Evolutionary conservation across 1,139 yeast genomes (phyloP).

Genomic region (Geotrichum europaeum): DNA sequence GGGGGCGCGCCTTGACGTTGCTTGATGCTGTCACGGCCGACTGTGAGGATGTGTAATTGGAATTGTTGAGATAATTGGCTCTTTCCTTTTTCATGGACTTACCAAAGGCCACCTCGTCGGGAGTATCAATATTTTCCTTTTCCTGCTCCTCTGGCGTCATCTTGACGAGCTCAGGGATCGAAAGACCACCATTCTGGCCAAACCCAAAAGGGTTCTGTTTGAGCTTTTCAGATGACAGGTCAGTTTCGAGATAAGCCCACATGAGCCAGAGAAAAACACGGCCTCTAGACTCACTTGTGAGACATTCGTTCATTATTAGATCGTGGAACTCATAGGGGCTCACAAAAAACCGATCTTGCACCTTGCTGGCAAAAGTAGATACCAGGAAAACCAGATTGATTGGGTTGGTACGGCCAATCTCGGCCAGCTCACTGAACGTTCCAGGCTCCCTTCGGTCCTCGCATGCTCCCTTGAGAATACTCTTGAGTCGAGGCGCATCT

Average conservation of each 20-base stretch:
- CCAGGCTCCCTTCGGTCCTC: slow-evolving; percentile 51
- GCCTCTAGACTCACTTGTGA: slow-evolving; percentile 59
- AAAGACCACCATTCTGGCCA: slow-evolving; percentile 24
- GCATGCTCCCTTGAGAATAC: slow-evolving; percentile 75
- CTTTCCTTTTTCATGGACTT: slow-evolving; percentile 61
- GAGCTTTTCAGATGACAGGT: slow-evolving; percentile 49
- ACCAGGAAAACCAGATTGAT: slow-evolving; percentile 71
- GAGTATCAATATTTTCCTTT: slow-evolving; percentile 62
- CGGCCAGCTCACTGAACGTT: slow-evolving; percentile 44
- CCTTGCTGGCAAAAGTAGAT: slow-evolving; percentile 54
- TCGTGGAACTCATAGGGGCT: slow-evolving; percentile 50
- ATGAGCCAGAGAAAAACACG: slow-evolving; percentile 75
- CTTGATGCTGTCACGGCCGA: background rate
- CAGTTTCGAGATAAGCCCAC: slow-evolving; percentile 47
- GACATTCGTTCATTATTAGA: slow-evolving; percentile 50
- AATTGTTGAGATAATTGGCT: slow-evolving; percentile 43
- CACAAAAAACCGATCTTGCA: slow-evolving; percentile 40
- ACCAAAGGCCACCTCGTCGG: slow-evolving; percentile 66
- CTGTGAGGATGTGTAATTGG: background rate
- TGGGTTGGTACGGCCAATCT: slow-evolving; percentile 52
- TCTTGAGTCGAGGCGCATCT: slow-evolving; percentile 89
- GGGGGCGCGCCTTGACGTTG: background rate
- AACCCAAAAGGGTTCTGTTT: slow-evolving; percentile 60
- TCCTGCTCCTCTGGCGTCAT: slow-evolving; percentile 38
- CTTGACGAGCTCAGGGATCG: slow-evolving; percentile 24